Evolutionary conservation across 768 basidiomycete genomes (phyloP).

Genomic region (Gloeostereum incarnatum): DNA sequence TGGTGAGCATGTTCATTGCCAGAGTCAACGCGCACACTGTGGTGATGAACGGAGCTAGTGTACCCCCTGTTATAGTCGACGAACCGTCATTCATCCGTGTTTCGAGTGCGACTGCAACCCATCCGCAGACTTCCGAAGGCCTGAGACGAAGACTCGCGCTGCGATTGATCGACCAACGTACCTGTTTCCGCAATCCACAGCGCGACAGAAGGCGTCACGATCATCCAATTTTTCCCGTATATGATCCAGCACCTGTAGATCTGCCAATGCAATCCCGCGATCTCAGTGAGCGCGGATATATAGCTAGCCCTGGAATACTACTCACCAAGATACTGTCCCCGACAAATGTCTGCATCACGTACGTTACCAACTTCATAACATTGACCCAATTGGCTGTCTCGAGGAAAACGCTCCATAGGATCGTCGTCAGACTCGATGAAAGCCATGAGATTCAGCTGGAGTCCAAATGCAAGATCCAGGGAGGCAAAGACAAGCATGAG

Average conservation of each 20-base stretch:
- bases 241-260: slow-evolving; percentile 31
- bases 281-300: no score
- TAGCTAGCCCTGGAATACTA: background rate
- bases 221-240: slow-evolving; percentile 18
- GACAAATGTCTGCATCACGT: slow-evolving; percentile 30
- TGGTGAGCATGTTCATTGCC: slow-evolving; percentile 25
- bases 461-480: slow-evolving; percentile 29
- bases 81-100: slow-evolving; percentile 17
- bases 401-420: slow-evolving; percentile 22
- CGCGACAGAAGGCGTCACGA: slow-evolving; percentile 19
- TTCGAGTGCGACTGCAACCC: slow-evolving; percentile 21
- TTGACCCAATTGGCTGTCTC: slow-evolving; percentile 28
- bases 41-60: slow-evolving; percentile 26
- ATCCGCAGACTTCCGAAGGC: slow-evolving; percentile 22
- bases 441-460: slow-evolving; percentile 30
- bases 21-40: slow-evolving; percentile 25
- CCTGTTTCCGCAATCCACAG: slow-evolving; percentile 27
- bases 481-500: slow-evolving; percentile 30
- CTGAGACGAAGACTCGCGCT: background rate
- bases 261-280: slow-evolving; percentile 12
- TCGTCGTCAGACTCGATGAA: slow-evolving; percentile 25
- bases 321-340: slow-evolving; percentile 33
- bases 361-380: slow-evolving; percentile 30
- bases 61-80: slow-evolving; percentile 16
- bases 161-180: background rate